Base-by-base conservation (phyloP, 768 basidiomycete species). In the Leccinum broughii region DNA sequence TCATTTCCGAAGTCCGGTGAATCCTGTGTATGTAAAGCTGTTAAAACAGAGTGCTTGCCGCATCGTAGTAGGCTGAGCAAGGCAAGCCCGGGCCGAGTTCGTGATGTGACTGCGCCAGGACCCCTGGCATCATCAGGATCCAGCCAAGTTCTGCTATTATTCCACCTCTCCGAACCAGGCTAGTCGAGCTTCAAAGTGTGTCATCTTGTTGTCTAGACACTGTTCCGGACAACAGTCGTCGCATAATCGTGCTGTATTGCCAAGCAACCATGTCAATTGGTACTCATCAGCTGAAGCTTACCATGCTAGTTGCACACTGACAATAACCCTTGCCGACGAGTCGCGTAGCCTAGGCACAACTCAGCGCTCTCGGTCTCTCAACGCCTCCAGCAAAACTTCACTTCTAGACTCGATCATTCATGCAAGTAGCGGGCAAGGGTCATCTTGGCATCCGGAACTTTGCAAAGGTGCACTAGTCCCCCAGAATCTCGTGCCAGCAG, bases 241-340 rank as follows among this genome's bases (percentile, higher is more conserved):
- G 26, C 17, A 56, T 56, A 6, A 17, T 54, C 62, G n/a, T 44
- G 51, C 37, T 14, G 10, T 54, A 61, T 44, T 55, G 6, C 46
- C 52, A 53, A 56, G 26, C 30, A 55, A 24, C 28, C n/a, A 50
- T n/a, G 13, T 30, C 37, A 28, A n/a, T 8, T 20, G 41, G 41
- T 41, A n/a, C 39, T n/a, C 17, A 41, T 41, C 17, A 17, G 13
- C 34, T 35, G 13, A 8, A n/a, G 9, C 44, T 32, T 5, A 51
- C 57, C 11, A 14, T 24, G 22, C 17, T 28, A 30, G 32, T 20
- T 22, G 35, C 20, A 11, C n/a, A 44, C 24, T 24, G 24, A 24
- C 17, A 17, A 34, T 58, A n/a, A 22, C 39, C 41, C 41, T 44
- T 35, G 35, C 26, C 44, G 41, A 26, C 15, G 41, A 44, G 41